A percentile compares a stretch with the other conserved stretches of the same genome.
These are phyloP conservation scores for Septoria petroselini DNA, from an alignment of 2,329 filamentous ascomycete species.

Conservation along the genomic window DNA sequence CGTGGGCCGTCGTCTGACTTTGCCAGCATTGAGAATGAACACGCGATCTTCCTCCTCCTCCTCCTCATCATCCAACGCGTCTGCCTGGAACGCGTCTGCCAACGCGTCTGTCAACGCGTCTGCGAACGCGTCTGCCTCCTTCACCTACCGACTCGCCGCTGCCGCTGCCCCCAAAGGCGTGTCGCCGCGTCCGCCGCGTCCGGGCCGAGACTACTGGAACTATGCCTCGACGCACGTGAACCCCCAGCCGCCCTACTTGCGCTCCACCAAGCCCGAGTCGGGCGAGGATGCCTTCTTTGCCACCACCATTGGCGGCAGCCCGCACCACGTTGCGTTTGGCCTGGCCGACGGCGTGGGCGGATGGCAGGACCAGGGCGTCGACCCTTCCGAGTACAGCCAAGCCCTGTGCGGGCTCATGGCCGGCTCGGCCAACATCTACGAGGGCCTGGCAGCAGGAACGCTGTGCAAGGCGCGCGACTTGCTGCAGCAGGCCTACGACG, in stretches of 20 bases:
- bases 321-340: slow-evolving; percentile 73
- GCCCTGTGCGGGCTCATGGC: slow-evolving; percentile 93
- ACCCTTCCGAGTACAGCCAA: slow-evolving; percentile 93
- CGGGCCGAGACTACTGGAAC: slow-evolving; percentile 45
- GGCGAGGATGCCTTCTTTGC: slow-evolving; percentile 98
- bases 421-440: slow-evolving; percentile 44
- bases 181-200: slow-evolving; percentile 46
- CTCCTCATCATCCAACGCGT: too few relatives aligned
- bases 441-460: slow-evolving; percentile 28
- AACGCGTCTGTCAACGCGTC: too few relatives aligned
- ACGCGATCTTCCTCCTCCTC: slow-evolving; percentile 14
- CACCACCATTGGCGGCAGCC: slow-evolving; percentile 65
- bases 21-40: slow-evolving; percentile 18
- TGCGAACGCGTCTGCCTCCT: slow-evolving; percentile 21
- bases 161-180: slow-evolving; percentile 38
- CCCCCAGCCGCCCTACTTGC: slow-evolving; percentile 49
- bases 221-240: slow-evolving; percentile 35
- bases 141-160: slow-evolving; percentile 41
- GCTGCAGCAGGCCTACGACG: slow-evolving; percentile 80
- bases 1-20: slow-evolving; percentile 22
- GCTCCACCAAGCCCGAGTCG: slow-evolving; percentile 59
- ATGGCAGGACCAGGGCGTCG: slow-evolving; percentile 88
- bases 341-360: slow-evolving; percentile 94
- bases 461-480: slow-evolving; percentile 57
- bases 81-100: slow-evolving; percentile 3